phyloP scores from a whole-genome alignment of 164 flowering plant genomes.

The Pachysandra terminalis region DNA sequence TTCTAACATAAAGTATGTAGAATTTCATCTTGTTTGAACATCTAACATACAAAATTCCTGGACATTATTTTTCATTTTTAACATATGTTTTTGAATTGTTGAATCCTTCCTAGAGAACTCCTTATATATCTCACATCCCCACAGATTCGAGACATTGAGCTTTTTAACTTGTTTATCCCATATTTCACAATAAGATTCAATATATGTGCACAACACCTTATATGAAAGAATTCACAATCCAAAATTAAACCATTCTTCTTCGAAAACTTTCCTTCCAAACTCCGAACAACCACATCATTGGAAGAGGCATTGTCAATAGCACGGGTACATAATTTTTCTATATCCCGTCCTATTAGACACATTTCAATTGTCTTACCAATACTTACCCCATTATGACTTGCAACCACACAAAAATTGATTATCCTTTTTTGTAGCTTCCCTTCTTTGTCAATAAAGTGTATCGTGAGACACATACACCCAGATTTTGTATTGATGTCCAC shows the following conservation, averaged over 20 bases:
- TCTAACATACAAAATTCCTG: constrained; percentile 9
- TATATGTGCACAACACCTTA: constrained; percentile 16
- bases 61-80: background rate
- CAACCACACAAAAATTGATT: background rate
- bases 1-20: constrained; percentile 6
- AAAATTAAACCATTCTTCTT: background rate
- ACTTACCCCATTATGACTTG: background rate
- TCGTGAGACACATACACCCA: background rate
- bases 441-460: background rate
- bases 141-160: background rate
- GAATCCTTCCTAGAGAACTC: constrained; percentile 1
- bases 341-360: background rate
- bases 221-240: constrained; percentile 5
- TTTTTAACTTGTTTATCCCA: constrained; percentile 8
- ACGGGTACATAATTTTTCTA: background rate
- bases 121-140: constrained; percentile 11
- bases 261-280: background rate
- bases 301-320: background rate
- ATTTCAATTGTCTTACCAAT: background rate
- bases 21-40: constrained; percentile 18
- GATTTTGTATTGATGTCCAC: constrained; percentile 1
- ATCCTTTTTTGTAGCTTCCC: background rate
- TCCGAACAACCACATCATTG: background rate
- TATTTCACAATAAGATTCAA: constrained; percentile 11
- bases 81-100: constrained; percentile 1